phyloP scores from a whole-genome alignment of 129 eudicot genomes.

The Pulicaria dysenterica region DNA sequence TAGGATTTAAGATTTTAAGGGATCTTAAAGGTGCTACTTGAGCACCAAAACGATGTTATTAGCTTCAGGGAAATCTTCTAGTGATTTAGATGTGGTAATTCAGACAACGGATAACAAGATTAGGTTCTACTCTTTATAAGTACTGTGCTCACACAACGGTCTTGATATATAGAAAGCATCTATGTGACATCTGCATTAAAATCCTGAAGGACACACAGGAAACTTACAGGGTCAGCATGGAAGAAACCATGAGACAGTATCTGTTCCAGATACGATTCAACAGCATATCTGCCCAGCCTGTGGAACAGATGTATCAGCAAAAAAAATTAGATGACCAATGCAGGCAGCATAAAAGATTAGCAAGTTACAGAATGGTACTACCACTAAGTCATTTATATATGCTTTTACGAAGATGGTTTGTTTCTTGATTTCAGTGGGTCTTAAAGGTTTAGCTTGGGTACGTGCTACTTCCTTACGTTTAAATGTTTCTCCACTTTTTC shows the following conservation, averaged over 20 bases:
- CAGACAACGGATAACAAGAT: too few species aligned
- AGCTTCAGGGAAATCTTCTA: neutral
- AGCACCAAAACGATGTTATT: neutral
- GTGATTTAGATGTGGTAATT: neutral
- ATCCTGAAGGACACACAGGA: constrained; percentile 19
- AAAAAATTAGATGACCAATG: neutral
- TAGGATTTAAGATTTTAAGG: neutral
- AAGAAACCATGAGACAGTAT: constrained; percentile 92
- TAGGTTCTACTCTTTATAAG: too few species aligned
- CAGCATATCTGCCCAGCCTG: constrained; percentile 97
- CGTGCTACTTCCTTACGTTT: too few species aligned
- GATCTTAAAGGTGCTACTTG: neutral
- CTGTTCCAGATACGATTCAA: constrained; percentile 95
- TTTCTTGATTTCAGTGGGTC: too few species aligned
- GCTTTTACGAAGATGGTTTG: too few species aligned
- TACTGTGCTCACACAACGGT: neutral
- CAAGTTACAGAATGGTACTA: too few species aligned
- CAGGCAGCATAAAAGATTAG: too few species aligned
- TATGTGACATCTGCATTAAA: neutral
- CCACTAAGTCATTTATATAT: too few species aligned
- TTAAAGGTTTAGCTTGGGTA: too few species aligned
- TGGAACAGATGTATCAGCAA: constrained; percentile 29
- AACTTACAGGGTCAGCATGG: constrained; percentile 97
- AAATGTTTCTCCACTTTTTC: too few species aligned
- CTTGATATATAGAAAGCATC: neutral